phyloP scores from a whole-genome alignment of 2,329 filamentous ascomycete species.

The Penicillium glabrum region DNA sequence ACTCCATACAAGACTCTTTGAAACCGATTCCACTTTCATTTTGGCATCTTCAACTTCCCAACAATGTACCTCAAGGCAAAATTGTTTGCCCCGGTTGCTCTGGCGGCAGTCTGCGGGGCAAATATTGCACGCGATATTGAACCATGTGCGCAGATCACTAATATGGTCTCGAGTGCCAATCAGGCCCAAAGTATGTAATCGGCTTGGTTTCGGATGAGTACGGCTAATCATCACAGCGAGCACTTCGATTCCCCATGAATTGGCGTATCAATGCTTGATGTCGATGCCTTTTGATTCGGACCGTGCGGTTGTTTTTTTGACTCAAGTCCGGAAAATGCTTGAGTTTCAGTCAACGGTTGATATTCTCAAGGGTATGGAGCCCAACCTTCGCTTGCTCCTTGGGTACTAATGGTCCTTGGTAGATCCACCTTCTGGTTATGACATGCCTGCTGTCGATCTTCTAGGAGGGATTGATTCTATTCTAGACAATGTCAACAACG shows the following conservation, averaged over 20 bases:
- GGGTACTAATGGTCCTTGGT: conserved; percentile 3
- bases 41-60: conserved; percentile 8
- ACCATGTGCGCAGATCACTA: conserved; percentile 21
- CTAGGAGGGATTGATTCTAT: conserved; percentile 49
- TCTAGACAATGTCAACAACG: conserved; percentile 40
- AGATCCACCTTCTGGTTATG: conserved; percentile 54
- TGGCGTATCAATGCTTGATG: conserved; percentile 26
- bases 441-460: conserved; percentile 51
- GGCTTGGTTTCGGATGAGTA: not conserved
- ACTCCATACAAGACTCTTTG: conserved; percentile 1
- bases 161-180: conserved; percentile 17
- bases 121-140: conserved; percentile 15
- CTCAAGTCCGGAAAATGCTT: conserved; percentile 36
- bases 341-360: conserved; percentile 52
- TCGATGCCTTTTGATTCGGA: conserved; percentile 32
- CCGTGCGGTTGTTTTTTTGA: conserved; percentile 23
- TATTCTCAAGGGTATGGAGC: conserved; percentile 43
- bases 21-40: not conserved
- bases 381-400: not conserved
- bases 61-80: conserved; percentile 16
- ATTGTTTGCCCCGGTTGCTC: conserved; percentile 11
- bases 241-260: conserved; percentile 14
- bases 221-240: conserved; percentile 15
- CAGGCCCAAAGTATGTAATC: conserved; percentile 14
- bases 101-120: conserved; percentile 13